phyloP scores from a whole-genome alignment of 164 flowering plant genomes.

The Vitis rotundifolia region DNA sequence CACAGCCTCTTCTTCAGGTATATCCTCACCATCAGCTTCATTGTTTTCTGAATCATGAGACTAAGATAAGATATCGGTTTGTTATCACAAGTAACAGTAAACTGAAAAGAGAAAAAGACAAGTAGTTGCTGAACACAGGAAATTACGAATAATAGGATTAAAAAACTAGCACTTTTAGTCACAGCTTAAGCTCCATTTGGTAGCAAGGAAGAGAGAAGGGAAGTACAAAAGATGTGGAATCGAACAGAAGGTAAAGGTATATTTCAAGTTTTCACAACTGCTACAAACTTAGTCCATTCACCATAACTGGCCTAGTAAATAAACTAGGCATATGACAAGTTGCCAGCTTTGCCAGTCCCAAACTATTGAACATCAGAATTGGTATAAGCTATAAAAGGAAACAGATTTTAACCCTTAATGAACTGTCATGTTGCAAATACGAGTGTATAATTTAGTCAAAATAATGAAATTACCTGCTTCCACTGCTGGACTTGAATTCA shows the following conservation, averaged over 20 bases:
- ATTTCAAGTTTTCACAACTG: no score
- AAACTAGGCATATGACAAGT: neutral
- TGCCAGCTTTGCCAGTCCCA: neutral
- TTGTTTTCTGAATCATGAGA: conserved; percentile 44
- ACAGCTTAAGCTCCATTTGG: no score
- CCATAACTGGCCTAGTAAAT: neutral
- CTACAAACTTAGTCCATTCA: neutral
- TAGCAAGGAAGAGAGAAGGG: no score
- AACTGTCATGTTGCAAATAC: neutral
- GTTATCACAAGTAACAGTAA: neutral
- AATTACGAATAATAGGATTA: no score
- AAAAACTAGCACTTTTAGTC: no score
- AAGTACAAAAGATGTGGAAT: no score
- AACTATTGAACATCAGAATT: neutral
- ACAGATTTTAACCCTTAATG: neutral
- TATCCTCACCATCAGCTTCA: conserved; percentile 77
- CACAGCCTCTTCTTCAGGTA: conserved; percentile 95
- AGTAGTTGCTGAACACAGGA: no score
- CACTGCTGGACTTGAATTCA: conserved; percentile 21
- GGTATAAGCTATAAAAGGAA: neutral
- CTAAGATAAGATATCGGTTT: conserved; percentile 20
- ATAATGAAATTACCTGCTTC: conserved; percentile 53
- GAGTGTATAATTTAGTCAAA: conserved; percentile 5
- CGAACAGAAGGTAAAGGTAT: no score
- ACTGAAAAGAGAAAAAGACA: no score